phyloP scores from a whole-genome alignment of 352 stramenopile genomes.

The Lagenidium sp. region DNA sequence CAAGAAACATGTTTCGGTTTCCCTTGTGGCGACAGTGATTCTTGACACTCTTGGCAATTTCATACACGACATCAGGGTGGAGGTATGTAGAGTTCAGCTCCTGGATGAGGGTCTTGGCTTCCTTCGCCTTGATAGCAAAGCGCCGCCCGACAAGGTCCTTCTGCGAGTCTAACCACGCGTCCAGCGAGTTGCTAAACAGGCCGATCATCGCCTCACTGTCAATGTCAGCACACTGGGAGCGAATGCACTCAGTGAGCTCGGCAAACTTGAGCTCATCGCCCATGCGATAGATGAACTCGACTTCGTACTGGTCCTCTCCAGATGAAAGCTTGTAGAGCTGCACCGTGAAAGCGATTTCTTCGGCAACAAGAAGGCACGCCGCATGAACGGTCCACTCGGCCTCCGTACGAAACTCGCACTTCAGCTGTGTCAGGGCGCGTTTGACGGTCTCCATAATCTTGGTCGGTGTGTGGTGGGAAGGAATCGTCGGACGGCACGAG shows the following conservation, averaged over 20 bases:
- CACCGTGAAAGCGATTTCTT: slow-evolving; percentile 54
- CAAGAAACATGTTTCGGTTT: slow-evolving; percentile 57
- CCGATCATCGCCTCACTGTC: slow-evolving; percentile 43
- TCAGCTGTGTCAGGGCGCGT: slow-evolving; percentile 21
- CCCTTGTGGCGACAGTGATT: slow-evolving; percentile 59
- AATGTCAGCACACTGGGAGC: slow-evolving; percentile 38
- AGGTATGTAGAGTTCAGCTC: slow-evolving; percentile 48
- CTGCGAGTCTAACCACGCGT: slow-evolving; percentile 45
- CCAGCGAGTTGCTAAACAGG: slow-evolving; percentile 35
- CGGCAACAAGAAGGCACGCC: slow-evolving; percentile 49
- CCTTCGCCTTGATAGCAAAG: slow-evolving; percentile 40
- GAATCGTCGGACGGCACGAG: slow-evolving; percentile 42
- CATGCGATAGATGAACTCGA: slow-evolving; percentile 41
- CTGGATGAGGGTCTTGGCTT: slow-evolving; percentile 35
- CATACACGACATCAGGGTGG: slow-evolving; percentile 47
- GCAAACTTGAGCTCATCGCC: slow-evolving; percentile 52
- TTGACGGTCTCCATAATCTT: slow-evolving; percentile 47
- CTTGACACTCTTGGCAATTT: slow-evolving; percentile 56
- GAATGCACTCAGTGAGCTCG: slow-evolving; percentile 41
- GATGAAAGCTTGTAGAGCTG: slow-evolving; percentile 30
- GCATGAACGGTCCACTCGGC: slow-evolving; percentile 35
- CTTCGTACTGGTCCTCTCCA: slow-evolving; percentile 23
- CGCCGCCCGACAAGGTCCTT: slow-evolving; percentile 39
- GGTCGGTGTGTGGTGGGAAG: slow-evolving; percentile 21
- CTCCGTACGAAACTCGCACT: slow-evolving; percentile 25